These are phyloP conservation scores for Malassezia yamatoensis DNA, from an alignment of 1,284 basidiomycete species.

Conservation along the genomic window DNA sequence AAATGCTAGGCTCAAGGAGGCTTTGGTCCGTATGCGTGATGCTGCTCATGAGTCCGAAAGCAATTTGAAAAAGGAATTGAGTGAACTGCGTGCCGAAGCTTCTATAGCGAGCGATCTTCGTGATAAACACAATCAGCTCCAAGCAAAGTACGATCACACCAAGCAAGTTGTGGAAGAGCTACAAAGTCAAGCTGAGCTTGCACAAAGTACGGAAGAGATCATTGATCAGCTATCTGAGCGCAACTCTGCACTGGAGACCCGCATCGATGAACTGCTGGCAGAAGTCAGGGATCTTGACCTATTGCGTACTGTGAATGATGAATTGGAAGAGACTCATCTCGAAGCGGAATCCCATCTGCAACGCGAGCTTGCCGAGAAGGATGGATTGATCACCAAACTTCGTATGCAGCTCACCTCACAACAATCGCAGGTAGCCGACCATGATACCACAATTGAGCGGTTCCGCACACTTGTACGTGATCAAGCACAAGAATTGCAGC, in stretches of 20 bases:
- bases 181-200: slow-evolving; percentile 87
- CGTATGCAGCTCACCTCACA: slow-evolving; percentile 23
- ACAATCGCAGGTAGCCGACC: slow-evolving; percentile 33
- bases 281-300: slow-evolving; percentile 92
- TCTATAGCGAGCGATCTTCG: slow-evolving; percentile 21
- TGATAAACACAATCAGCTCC: slow-evolving; percentile 22
- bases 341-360: slow-evolving; percentile 87
- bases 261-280: slow-evolving; percentile 83
- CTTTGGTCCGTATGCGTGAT: slow-evolving; percentile 54
- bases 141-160: slow-evolving; percentile 23
- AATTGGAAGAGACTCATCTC: slow-evolving; percentile 89
- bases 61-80: slow-evolving; percentile 69
- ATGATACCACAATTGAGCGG: slow-evolving; percentile 35
- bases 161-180: slow-evolving; percentile 86
- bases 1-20: slow-evolving; percentile 15
- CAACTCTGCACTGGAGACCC: slow-evolving; percentile 67
- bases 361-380: slow-evolving; percentile 60
- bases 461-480: slow-evolving; percentile 43
- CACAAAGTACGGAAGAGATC: slow-evolving; percentile 88
- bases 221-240: slow-evolving; percentile 89
- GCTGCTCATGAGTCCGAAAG: slow-evolving; percentile 74
- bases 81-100: slow-evolving; percentile 81
- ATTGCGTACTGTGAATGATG: slow-evolving; percentile 88
- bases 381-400: slow-evolving; percentile 24
- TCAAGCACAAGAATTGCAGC: slow-evolving; percentile 35